Evolutionary conservation across 2,329 filamentous ascomycete genomes (phyloP), one percentile per base, ranked within the genome.

Genomic region (Meredithiella fracta): DNA sequence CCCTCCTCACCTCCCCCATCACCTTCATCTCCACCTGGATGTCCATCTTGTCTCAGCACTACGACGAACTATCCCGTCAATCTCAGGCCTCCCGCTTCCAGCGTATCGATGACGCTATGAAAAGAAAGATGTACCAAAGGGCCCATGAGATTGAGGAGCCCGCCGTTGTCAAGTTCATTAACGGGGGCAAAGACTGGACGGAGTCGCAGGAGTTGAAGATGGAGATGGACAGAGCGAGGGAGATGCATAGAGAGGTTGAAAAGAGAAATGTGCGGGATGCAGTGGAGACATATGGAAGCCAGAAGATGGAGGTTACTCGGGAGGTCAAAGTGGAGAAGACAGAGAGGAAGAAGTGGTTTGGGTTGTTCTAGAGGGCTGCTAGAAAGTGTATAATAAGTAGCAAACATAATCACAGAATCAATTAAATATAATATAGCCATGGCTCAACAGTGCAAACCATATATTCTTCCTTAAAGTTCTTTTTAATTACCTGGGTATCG

Each of bases 101-200:
- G 64, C 82, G 81, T 62, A 75, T 88, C 56, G 88, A 95, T 62
- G 92, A 98, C 70, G 83, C 92, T 26, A 78, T 83, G 67, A 95
- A 96, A 79, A 78, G 91, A 63, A 79, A 79, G 59, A 82, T 86
- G 68, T 98, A 88, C 70, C 81, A 90, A 64, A 83, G 87, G 69
- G 87, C 85, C 59, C 88, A 95, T 72, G 89, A 88, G 8, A 68
- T 94, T 64, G 83, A 77, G 62, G 73, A 76, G 63, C 71, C 77
- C 53, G 74, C 74, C 31, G 73, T 82, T 63, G 72, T 66, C 58
- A 70, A 70, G 63, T 68, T 71, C 9, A 70, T 72, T 55, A 69
- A 67, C 44, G 44, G 44, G 1, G 50, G 50, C 9, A 9, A 20
- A 4, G 50, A 52, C 38, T 8, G 31, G 29, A 15, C 50, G 3